Percentiles rank a stretch among this genome's conserved stretches.
phyloP scores from a whole-genome alignment of 495 filamentous ascomycete genomes.

The Bathelium albidoporum region DNA sequence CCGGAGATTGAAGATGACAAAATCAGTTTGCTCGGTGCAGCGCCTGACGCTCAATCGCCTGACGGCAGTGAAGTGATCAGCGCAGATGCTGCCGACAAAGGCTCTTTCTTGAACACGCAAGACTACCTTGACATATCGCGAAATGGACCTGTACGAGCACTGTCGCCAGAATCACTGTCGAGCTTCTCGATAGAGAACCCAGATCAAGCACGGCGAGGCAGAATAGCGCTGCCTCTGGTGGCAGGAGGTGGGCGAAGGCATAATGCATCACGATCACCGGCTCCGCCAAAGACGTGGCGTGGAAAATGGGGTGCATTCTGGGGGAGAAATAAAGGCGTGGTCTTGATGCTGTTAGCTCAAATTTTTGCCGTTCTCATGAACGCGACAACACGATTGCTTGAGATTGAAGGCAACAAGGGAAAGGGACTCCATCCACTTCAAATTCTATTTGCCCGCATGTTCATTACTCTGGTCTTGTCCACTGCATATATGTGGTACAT shows the following conservation, averaged over 20 bases:
- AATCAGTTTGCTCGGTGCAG: slow-evolving; percentile 4
- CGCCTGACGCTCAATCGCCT: slow-evolving; percentile 1
- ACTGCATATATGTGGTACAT: slow-evolving; percentile 66
- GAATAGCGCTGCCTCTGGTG: slow-evolving; percentile 12
- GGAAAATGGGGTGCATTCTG: slow-evolving; percentile 21
- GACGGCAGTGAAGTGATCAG: neutral
- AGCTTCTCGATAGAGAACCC: slow-evolving; percentile 29
- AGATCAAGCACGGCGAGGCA: slow-evolving; percentile 18
- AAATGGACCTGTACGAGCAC: slow-evolving; percentile 21
- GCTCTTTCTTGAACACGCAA: neutral
- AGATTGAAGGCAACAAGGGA: slow-evolving; percentile 53
- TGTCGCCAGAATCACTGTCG: slow-evolving; percentile 29
- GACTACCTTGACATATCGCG: slow-evolving; percentile 19
- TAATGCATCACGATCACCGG: slow-evolving; percentile 19
- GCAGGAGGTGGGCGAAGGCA: neutral
- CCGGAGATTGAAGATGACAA: slow-evolving; percentile 11
- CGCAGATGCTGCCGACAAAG: neutral
- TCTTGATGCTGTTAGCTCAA: slow-evolving; percentile 65
- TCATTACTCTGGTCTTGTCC: slow-evolving; percentile 57
- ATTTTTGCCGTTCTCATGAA: slow-evolving; percentile 87
- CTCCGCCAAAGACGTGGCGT: slow-evolving; percentile 18
- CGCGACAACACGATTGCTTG: slow-evolving; percentile 66
- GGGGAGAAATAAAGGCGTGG: slow-evolving; percentile 58
- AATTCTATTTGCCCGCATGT: slow-evolving; percentile 79
- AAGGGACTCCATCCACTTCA: slow-evolving; percentile 68